These are phyloP conservation scores for Neocatenulostroma microsporum DNA, from an alignment of 2,329 filamentous ascomycete genomes.

Conservation along the genomic window DNA sequence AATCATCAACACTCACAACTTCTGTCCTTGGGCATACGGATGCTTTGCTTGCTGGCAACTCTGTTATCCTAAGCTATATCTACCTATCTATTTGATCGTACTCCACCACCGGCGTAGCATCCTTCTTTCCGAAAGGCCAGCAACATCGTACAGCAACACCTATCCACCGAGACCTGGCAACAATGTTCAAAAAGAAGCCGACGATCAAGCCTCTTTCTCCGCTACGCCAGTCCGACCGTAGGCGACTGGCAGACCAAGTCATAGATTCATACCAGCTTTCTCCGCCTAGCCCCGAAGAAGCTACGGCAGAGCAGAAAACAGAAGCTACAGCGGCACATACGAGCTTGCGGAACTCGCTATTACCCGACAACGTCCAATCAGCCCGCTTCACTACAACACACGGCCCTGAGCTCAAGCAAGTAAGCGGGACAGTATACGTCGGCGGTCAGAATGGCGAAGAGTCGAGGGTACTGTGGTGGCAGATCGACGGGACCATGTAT, in stretches of 20 bases:
- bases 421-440: conserved; percentile 58
- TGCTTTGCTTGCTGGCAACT: too few relatives aligned
- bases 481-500: conserved; percentile 50
- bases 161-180: too few relatives aligned
- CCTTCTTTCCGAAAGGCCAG: too few relatives aligned
- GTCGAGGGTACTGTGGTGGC: conserved; percentile 57
- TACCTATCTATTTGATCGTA: too few relatives aligned
- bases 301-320: conserved; percentile 36
- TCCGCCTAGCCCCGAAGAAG: conserved; percentile 21
- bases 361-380: conserved; percentile 56
- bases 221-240: conserved; percentile 58
- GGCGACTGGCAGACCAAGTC: conserved; percentile 60
- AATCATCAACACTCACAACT: too few relatives aligned
- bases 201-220: conserved; percentile 59
- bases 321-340: conserved; percentile 40
- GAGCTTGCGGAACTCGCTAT: conserved; percentile 49
- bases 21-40: too few relatives aligned
- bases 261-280: conserved; percentile 53
- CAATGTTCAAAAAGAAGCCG: conserved; percentile 34
- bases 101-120: too few relatives aligned
- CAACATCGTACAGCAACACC: too few relatives aligned
- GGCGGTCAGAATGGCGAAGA: conserved; percentile 52
- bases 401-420: conserved; percentile 53
- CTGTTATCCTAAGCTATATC: too few relatives aligned
- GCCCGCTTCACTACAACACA: conserved; percentile 59